A percentile compares a stretch with the other conserved stretches of the same genome.
phyloP scores from a whole-genome alignment of 805 yeast genomes.

The Saccharomycopsis sp. region DNA sequence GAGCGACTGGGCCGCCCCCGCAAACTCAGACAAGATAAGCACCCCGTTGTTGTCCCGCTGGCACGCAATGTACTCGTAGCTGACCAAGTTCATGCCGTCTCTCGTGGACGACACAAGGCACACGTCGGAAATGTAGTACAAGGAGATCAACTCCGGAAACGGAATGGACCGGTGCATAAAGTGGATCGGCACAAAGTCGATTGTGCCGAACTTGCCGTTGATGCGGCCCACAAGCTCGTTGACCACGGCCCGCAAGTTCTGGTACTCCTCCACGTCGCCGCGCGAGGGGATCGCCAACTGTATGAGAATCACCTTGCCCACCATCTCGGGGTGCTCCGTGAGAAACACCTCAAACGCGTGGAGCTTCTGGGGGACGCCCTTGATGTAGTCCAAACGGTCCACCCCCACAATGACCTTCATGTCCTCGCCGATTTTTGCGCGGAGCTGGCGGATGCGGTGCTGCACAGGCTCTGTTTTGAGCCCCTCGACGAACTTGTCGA shows the following conservation, averaged over 20 bases:
- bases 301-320: slow-evolving; percentile 90
- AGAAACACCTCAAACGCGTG: slow-evolving; percentile 94
- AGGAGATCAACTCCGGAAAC: slow-evolving; percentile 84
- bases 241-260: slow-evolving; percentile 84
- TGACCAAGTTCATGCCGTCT: slow-evolving; percentile 97
- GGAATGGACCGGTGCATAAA: slow-evolving; percentile 89
- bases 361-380: slow-evolving; percentile 95
- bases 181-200: slow-evolving; percentile 96
- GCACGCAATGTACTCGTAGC: slow-evolving; percentile 95
- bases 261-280: slow-evolving; percentile 98
- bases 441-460: slow-evolving; percentile 56
- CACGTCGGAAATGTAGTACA: slow-evolving; percentile 80
- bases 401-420: slow-evolving; percentile 91
- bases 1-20: slow-evolving; percentile 98
- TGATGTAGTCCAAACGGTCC: slow-evolving; percentile 91
- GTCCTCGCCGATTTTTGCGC: slow-evolving; percentile 56
- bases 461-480: slow-evolving; percentile 56
- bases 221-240: slow-evolving; percentile 95
- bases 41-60: slow-evolving; percentile 83
- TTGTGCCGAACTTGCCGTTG: slow-evolving; percentile 93
- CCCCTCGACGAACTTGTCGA: slow-evolving; percentile 81
- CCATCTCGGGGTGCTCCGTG: slow-evolving; percentile 94
- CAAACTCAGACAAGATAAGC: slow-evolving; percentile 84
- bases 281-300: slow-evolving; percentile 98
- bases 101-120: slow-evolving; percentile 92